phyloP scores from a whole-genome alignment of 371 early-diverging fungal genomes.

The Massospora cicadina region DNA sequence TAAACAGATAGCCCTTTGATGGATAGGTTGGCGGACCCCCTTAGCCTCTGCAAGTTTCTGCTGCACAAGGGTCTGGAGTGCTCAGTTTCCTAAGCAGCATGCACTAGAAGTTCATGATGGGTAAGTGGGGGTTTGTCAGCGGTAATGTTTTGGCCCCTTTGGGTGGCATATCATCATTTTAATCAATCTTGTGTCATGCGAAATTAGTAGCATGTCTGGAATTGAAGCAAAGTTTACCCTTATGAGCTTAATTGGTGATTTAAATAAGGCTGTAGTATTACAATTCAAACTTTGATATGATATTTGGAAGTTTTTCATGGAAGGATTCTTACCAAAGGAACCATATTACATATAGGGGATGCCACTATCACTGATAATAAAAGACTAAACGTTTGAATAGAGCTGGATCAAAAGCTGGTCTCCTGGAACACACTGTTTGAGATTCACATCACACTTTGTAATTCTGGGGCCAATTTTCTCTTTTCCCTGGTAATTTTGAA shows the following conservation, averaged over 20 bases:
- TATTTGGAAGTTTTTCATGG: not conserved
- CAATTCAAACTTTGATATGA: too few species aligned
- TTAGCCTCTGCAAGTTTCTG: not conserved
- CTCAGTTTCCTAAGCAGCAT: not conserved
- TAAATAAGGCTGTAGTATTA: too few species aligned
- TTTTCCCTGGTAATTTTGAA: not conserved
- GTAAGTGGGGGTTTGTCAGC: too few species aligned
- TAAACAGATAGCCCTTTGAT: not conserved
- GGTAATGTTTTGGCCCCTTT: too few species aligned
- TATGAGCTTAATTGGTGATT: not conserved
- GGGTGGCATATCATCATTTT: too few species aligned
- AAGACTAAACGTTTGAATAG: not conserved
- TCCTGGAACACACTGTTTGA: not conserved
- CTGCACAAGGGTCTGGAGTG: constrained; percentile 3
- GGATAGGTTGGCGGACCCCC: not conserved
- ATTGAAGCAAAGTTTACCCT: not conserved
- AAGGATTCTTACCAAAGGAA: not conserved
- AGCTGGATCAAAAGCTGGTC: not conserved
- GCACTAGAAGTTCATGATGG: not conserved
- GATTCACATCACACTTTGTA: not conserved
- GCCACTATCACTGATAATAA: not conserved
- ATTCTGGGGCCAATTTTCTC: not conserved
- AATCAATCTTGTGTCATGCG: too few species aligned
- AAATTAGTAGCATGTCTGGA: not conserved
- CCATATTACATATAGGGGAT: not conserved